Evolutionary conservation across 1,139 yeast genomes (phyloP).

Genomic region (Suzukiozyma palmioleophila): DNA sequence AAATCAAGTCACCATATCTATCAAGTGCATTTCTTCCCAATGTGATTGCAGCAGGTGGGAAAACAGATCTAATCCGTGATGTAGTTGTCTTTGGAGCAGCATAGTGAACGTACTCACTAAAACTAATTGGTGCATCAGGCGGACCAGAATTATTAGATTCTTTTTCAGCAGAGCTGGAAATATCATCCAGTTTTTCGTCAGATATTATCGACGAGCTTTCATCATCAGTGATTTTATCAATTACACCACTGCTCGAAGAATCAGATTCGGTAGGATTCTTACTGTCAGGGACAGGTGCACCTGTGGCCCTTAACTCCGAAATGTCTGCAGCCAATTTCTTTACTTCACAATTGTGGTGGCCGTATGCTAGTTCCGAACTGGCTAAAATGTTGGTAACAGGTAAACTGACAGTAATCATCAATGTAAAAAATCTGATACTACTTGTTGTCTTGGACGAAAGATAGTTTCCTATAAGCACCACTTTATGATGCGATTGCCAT

Average conservation of each 20-base stretch:
- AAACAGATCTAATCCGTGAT: conserved; percentile 62
- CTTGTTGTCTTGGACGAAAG: conserved; percentile 47
- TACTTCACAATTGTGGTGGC: conserved; percentile 18
- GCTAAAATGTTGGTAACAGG: conserved; percentile 61
- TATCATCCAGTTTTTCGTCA: conserved; percentile 6
- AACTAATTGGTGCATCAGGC: conserved; percentile 29
- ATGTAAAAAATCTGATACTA: conserved; percentile 55
- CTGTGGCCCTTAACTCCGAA: conserved; percentile 9
- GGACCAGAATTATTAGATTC: conserved; percentile 10
- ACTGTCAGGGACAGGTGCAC: conserved; percentile 16
- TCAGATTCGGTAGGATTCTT: conserved; percentile 13
- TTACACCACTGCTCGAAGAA: conserved; percentile 6
- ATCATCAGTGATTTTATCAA: conserved; percentile 9
- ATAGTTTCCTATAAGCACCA: conserved; percentile 50
- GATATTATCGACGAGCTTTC: conserved; percentile 1
- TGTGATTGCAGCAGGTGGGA: conserved; percentile 74
- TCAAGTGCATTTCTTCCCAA: conserved; percentile 72
- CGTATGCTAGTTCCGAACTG: conserved; percentile 38
- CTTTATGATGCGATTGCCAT: conserved; percentile 75
- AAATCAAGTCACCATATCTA: conserved; percentile 55
- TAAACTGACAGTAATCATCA: conserved; percentile 54
- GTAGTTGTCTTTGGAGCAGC: conserved; percentile 67
- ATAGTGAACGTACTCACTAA: conserved; percentile 71
- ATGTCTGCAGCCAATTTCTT: conserved; percentile 16
- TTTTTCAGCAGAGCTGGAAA: conserved; percentile 6